Percentiles rank a stretch among this genome's conserved stretches.
Conservation (phyloP, 164 flowering plant genomes). For the Platanus orientalis region DNA sequence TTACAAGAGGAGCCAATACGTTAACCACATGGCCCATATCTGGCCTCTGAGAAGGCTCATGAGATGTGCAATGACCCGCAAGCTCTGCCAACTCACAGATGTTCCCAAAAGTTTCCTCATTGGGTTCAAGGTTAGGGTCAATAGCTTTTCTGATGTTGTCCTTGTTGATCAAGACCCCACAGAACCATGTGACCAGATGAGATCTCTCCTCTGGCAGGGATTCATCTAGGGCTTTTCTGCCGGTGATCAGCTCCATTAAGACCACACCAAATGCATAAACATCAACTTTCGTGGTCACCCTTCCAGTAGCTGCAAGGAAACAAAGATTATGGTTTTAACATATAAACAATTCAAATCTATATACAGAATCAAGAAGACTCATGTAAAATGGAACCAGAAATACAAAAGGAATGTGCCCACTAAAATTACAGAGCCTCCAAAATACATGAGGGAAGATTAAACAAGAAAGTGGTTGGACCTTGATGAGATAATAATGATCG, state of each 20-base stretch:
- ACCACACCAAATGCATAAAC: slow-evolving; percentile 41
- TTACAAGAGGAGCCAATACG: slow-evolving; percentile 39
- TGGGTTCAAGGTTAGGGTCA: slow-evolving; percentile 33
- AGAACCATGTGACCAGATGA: slow-evolving; percentile 48
- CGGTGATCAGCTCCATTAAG: slow-evolving; percentile 39
- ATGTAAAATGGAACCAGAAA: too few species aligned
- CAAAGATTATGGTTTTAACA: too few species aligned
- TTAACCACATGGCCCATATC: too few species aligned
- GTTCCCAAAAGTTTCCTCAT: slow-evolving; percentile 37
- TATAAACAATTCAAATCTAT: background rate
- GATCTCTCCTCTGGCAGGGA: slow-evolving; percentile 30
- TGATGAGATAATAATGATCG: too few species aligned
- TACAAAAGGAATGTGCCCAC: too few species aligned
- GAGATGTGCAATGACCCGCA: slow-evolving; percentile 53
- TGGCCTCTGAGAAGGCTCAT: slow-evolving; percentile 46
- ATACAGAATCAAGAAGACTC: background rate
- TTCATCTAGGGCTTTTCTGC: slow-evolving; percentile 33
- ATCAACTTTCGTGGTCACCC: slow-evolving; percentile 41
- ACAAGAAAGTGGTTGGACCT: too few species aligned
- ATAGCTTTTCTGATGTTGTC: slow-evolving; percentile 25
- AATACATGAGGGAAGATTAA: too few species aligned
- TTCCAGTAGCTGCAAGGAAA: slow-evolving; percentile 34
- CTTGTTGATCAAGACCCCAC: slow-evolving; percentile 33
- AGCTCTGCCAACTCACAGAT: slow-evolving; percentile 44
- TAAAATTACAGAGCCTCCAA: too few species aligned